Evolutionary conservation across 768 basidiomycete genomes (phyloP).

Genomic region (Pulveroboletus sp.): DNA sequence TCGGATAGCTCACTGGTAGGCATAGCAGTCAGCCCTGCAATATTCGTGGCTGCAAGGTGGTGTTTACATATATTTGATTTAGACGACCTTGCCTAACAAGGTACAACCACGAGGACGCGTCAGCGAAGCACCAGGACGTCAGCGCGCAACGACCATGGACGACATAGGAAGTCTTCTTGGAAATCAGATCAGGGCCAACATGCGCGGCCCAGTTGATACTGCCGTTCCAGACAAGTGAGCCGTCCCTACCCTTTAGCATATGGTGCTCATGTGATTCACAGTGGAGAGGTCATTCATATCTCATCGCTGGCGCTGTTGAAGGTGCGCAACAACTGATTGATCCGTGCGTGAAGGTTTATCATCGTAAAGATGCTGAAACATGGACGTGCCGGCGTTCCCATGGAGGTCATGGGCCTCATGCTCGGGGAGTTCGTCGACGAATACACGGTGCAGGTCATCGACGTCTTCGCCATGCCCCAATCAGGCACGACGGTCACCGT

Average conservation of each 20-base stretch:
- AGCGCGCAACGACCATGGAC: conserved; percentile 19
- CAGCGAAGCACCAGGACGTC: conserved; percentile 19
- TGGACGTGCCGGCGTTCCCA: conserved; percentile 95
- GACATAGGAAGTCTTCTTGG: conserved; percentile 54
- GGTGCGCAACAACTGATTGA: conserved; percentile 40
- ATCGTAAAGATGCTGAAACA: conserved; percentile 93
- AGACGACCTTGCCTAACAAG: conserved; percentile 23
- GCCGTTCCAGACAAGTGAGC: conserved; percentile 73
- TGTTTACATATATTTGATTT: conserved; percentile 32
- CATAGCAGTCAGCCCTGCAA: conserved; percentile 32
- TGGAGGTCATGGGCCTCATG: conserved; percentile 99
- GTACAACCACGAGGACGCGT: conserved; percentile 34
- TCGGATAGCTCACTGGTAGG: conserved; percentile 72
- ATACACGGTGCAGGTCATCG: conserved; percentile 89
- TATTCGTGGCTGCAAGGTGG: not conserved
- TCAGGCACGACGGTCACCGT: conserved; percentile 96
- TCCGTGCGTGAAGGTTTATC: conserved; percentile 1
- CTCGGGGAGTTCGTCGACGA: conserved; percentile 98
- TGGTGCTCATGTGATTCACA: conserved; percentile 26
- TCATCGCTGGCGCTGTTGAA: conserved; percentile 96
- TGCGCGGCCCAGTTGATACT: conserved; percentile 41
- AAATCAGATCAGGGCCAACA: conserved; percentile 41
- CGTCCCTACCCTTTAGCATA: not conserved
- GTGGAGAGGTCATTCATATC: conserved; percentile 94
- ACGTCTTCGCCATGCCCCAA: conserved; percentile 99